Base-by-base conservation (phyloP, 768 basidiomycete species). In the Naganishia randhawae region DNA sequence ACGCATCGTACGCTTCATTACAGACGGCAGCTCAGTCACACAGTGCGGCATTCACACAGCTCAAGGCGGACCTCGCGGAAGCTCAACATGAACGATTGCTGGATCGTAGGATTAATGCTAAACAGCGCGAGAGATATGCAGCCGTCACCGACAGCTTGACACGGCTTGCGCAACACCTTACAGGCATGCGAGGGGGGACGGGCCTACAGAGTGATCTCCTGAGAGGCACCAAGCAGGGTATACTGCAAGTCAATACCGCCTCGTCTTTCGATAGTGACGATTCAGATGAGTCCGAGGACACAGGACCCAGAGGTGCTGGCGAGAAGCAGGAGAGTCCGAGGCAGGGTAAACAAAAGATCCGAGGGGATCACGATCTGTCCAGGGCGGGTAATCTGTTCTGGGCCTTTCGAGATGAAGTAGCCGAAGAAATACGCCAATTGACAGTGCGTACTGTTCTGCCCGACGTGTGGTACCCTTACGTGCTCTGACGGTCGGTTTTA, bases 141-240 rank as follows among this genome's bases (percentile, higher is more conserved):
- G 91, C 92, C 70, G 89, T 90, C 0, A 89, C 97, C 13, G 87
- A 87, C 68, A 88, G 88, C 73, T 82, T 99, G 73, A 94, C 90
- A 68, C 83, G 92, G 19, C 85, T 99, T 5, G 96, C 91, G 0
- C 95, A 99, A 75, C 94, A 98, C 81, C 80, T 99, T 42, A 93
- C 89, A 66, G 93, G 95, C 29, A 82, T 98, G 68, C 81, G 95
- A 53, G 87, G 89, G 67, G 90, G 92, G 1, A 91, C 89, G 8
- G 84, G 85, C 37, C 79, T 98, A 39, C 93, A 97, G 76, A 87
- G 88, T 69, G 90, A 94, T 55, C 78, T 97, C 32, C 85, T 89
- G 16, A 85, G 85, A 72, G 89, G 89, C 1, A 71, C 53, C 22
- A 65, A 62, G 50, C 75, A 74, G 35, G 75, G 74, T 1, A 72